Conservation (phyloP, 2,329 filamentous ascomycete genomes). For the Aureobasidium subglaciale region DNA sequence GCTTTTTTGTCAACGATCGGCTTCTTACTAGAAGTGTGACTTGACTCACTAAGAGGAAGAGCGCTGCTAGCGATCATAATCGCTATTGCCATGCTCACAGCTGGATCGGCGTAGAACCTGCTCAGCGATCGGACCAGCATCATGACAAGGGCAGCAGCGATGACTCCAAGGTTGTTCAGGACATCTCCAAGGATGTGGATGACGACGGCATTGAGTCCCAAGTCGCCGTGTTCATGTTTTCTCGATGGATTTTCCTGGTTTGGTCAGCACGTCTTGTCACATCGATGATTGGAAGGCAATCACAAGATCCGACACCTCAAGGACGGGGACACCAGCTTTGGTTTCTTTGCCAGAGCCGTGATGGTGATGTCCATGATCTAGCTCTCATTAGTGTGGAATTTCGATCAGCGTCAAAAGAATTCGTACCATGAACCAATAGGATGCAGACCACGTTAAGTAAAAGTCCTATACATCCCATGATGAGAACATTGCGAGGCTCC, state of each 20-base stretch:
- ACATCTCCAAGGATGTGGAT: constrained; percentile 67
- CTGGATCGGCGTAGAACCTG: constrained; percentile 67
- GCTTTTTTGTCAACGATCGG: constrained; percentile 35
- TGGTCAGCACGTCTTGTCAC: background rate
- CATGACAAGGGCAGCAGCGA: constrained; percentile 60
- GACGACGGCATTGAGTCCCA: constrained; percentile 66
- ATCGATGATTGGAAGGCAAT: background rate
- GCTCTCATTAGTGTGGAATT: background rate
- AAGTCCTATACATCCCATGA: constrained; percentile 62
- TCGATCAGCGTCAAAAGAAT: background rate
- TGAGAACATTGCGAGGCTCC: constrained; percentile 58
- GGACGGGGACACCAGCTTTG: background rate
- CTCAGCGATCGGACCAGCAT: constrained; percentile 54
- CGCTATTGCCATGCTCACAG: constrained; percentile 60
- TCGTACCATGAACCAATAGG: constrained; percentile 43
- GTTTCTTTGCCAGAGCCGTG: background rate
- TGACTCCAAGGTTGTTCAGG: constrained; percentile 70
- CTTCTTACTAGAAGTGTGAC: constrained; percentile 28
- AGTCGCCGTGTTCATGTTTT: constrained; percentile 41
- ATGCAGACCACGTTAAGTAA: constrained; percentile 60
- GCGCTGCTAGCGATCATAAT: constrained; percentile 52
- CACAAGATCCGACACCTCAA: background rate
- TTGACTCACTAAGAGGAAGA: constrained; percentile 6
- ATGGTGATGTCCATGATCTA: constrained; percentile 6
- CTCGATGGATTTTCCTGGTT: background rate